Evolutionary conservation across 2,329 filamentous ascomycete genomes (phyloP), one percentile per base, ranked within the genome.

Genomic region (Fusarium tupiense): DNA sequence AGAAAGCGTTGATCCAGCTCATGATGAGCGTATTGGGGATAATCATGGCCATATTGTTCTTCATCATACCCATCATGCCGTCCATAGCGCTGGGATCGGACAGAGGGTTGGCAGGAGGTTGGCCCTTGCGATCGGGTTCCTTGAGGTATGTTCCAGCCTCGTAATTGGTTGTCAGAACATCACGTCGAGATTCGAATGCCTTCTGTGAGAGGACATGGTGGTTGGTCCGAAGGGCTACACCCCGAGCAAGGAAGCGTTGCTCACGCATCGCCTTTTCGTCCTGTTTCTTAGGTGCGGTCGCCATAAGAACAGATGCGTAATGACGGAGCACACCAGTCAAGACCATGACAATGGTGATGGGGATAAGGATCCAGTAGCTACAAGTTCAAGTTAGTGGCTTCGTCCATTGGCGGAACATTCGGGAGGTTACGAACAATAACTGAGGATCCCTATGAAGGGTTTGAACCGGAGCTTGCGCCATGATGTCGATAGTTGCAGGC

Each of bases 41-140:
- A 87, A 99, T 98, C 96, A 98, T 99, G 74, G 96, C 96, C 93
- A 99, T 98, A 82, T 99, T 98, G 66, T 95, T 95, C 90, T 99
- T 99, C 94, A 99, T 97, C 94, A 98, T 98, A 77, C 96, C 96
- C 96, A 99, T 99, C 96, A 99, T 99, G 77, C 95, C 96, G 81
- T 99, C 97, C 96, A 99, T 99, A 67, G 94, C 94, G 54, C 93
- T 93, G 29, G 97, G 97, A 82, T 99, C 96, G 17, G 93, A 94
- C 90, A 99, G 95, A 8, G 96, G 96, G 84, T 98, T 99, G 43
- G 94, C 91, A 26, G 95, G 92, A 7, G 95, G 93, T 84, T 98
- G 94, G 60, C 95, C 95, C 81, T 93, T 92, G 79, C 88, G 90
- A 62, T 96, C 94, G 4, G 95, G 95, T 73, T 97, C 94, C 82